A percentile compares a stretch with the other conserved stretches of the same genome.
These are phyloP conservation scores for Solanum tarapatanum DNA, from an alignment of 257 asterid species.

Conservation along the genomic window DNA sequence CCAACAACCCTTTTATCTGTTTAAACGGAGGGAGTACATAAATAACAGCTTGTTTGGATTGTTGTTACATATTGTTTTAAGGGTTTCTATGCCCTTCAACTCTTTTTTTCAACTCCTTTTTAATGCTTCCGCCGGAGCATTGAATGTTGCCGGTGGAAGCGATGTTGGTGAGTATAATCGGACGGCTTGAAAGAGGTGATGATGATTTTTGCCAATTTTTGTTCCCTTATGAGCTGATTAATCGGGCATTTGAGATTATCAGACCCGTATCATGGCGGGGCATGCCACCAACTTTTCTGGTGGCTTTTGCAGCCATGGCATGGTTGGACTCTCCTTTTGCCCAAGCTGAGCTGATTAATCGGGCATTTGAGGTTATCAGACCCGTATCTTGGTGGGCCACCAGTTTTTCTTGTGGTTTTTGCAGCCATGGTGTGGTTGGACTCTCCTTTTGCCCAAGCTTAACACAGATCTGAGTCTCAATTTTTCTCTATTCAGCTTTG, in stretches of 20 bases:
- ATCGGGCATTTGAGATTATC: background rate
- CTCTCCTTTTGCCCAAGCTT: background rate
- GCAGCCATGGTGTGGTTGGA: conserved; percentile 24
- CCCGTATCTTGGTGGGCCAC: conserved; percentile 20
- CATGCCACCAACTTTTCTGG: background rate
- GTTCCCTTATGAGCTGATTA: background rate
- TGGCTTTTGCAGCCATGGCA: conserved; percentile 4
- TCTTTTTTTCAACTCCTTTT: background rate
- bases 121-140: background rate
- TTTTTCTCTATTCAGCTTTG: background rate
- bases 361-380: background rate
- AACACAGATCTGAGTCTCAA: conserved; percentile 9
- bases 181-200: background rate
- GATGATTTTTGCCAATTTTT: background rate
- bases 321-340: background rate
- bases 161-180: background rate
- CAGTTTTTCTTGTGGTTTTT: background rate
- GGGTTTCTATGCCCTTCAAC: background rate
- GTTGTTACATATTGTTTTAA: background rate
- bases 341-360: background rate
- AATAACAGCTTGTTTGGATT: background rate
- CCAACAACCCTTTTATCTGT: conserved; percentile 5
- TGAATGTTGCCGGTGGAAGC: background rate
- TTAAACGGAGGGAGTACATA: background rate
- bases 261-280: background rate